Evolutionary conservation across 2,329 filamentous ascomycete genomes (phyloP).

Genomic region (Phialophora tarda): DNA sequence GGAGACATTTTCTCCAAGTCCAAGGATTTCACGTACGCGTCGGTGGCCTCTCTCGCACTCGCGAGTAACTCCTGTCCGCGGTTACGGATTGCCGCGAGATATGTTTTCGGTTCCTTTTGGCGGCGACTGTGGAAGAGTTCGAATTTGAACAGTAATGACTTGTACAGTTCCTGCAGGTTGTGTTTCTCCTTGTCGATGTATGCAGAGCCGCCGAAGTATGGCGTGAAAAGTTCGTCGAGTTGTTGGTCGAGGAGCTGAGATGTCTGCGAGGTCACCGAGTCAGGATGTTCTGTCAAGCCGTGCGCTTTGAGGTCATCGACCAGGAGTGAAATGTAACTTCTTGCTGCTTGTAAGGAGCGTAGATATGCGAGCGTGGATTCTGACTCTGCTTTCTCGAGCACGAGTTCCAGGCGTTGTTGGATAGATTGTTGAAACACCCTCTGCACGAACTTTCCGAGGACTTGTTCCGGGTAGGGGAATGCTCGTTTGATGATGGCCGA

Average conservation of each 20-base stretch:
- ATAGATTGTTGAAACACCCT: constrained; percentile 97
- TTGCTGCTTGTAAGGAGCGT: constrained; percentile 85
- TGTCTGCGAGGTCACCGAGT: constrained; percentile 85
- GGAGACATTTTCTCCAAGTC: constrained; percentile 86
- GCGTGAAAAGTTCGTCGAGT: constrained; percentile 69
- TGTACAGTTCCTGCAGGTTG: constrained; percentile 79
- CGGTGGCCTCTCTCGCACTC: constrained; percentile 72
- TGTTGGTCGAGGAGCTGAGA: constrained; percentile 72
- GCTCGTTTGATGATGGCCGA: constrained; percentile 95
- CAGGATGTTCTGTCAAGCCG: constrained; percentile 92
- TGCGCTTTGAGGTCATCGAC: constrained; percentile 94
- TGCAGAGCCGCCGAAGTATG: constrained; percentile 68
- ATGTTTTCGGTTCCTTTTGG: constrained; percentile 87
- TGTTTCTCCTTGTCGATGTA: constrained; percentile 70
- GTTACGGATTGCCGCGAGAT: constrained; percentile 89
- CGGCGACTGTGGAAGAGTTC: constrained; percentile 82
- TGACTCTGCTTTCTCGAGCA: constrained; percentile 89
- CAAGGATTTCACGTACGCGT: constrained; percentile 81
- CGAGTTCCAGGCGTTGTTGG: constrained; percentile 92
- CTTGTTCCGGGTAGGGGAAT: constrained; percentile 95
- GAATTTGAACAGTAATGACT: constrained; percentile 92
- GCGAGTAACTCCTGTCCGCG: constrained; percentile 87
- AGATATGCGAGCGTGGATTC: constrained; percentile 92
- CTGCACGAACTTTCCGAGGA: constrained; percentile 90
- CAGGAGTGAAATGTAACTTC: constrained; percentile 82